A percentile compares a stretch with the other conserved stretches of the same genome.
phyloP scores from a whole-genome alignment of 345 rosid genomes.

The Murraya koenigii region DNA sequence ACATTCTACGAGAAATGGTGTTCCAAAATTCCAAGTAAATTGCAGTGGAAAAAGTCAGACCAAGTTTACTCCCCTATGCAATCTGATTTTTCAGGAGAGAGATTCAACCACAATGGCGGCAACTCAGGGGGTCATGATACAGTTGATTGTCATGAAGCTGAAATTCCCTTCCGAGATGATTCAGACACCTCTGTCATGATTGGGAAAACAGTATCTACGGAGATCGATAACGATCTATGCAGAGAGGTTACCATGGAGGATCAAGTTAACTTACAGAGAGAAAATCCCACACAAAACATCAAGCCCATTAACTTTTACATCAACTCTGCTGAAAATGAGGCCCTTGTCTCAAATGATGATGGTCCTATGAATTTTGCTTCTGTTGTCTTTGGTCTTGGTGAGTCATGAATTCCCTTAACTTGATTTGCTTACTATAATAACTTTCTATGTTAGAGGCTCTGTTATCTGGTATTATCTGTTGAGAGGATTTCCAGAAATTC shows the following conservation, averaged over 20 bases:
- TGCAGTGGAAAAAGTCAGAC: slow-evolving; percentile 38
- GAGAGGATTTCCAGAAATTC: not conserved
- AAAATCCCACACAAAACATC: slow-evolving; percentile 18
- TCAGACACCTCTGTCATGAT: slow-evolving; percentile 75
- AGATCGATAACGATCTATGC: slow-evolving; percentile 13
- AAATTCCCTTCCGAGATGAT: slow-evolving; percentile 26
- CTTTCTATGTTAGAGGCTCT: not conserved
- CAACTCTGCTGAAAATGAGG: slow-evolving; percentile 52
- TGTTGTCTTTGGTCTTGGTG: slow-evolving; percentile 48
- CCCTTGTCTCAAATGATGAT: slow-evolving; percentile 29
- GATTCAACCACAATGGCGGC: slow-evolving; percentile 24
- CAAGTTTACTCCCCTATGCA: slow-evolving; percentile 12
- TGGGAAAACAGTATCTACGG: slow-evolving; percentile 26
- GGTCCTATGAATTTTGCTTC: slow-evolving; percentile 32
- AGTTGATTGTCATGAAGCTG: slow-evolving; percentile 28
- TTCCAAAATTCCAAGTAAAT: slow-evolving; percentile 36
- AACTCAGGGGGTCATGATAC: slow-evolving; percentile 30
- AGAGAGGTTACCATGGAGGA: slow-evolving; percentile 27
- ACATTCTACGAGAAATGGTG: slow-evolving; percentile 63
- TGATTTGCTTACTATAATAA: not conserved
- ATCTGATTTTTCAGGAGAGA: slow-evolving; percentile 33
- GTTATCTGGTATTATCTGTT: not conserved
- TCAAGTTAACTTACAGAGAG: slow-evolving; percentile 21
- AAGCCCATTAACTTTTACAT: slow-evolving; percentile 31
- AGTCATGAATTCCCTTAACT: slow-evolving; percentile 25